Conservation (phyloP, 257 asterid genomes). For the Orobanche coerulescens region DNA sequence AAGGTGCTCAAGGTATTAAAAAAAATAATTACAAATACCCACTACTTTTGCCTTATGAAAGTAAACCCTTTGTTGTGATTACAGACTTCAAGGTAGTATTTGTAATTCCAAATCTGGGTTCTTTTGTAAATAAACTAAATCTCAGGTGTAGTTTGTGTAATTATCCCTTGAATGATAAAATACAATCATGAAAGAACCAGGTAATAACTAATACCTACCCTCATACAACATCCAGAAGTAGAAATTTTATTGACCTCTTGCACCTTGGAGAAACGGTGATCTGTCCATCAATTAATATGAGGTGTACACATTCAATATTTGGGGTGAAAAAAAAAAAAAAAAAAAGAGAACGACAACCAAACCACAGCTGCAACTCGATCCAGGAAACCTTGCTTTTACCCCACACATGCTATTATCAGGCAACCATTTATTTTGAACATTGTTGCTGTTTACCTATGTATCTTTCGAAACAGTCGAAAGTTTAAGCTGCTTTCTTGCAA, state of each 20-base stretch:
- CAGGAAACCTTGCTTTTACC: constrained; percentile 2
- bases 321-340: neutral
- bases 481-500: constrained; percentile 50
- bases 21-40: too few relatives aligned
- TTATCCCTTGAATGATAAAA: too few relatives aligned
- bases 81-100: too few relatives aligned
- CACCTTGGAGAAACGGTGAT: neutral
- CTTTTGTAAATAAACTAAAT: too few relatives aligned
- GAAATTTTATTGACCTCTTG: neutral
- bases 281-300: neutral
- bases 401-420: constrained; percentile 11
- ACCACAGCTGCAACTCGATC: constrained; percentile 16
- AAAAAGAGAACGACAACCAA: too few relatives aligned
- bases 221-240: neutral
- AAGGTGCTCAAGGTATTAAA: too few relatives aligned
- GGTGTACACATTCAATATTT: neutral
- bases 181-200: neutral
- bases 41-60: too few relatives aligned
- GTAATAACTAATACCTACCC: too few relatives aligned
- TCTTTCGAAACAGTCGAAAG: constrained; percentile 10
- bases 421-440: constrained; percentile 21
- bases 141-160: too few relatives aligned
- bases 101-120: too few relatives aligned
- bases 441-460: neutral
- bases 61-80: too few relatives aligned